phyloP scores from a whole-genome alignment of 352 stramenopile genomes.

The Hyaloperonospora arabidopsidis region DNA sequence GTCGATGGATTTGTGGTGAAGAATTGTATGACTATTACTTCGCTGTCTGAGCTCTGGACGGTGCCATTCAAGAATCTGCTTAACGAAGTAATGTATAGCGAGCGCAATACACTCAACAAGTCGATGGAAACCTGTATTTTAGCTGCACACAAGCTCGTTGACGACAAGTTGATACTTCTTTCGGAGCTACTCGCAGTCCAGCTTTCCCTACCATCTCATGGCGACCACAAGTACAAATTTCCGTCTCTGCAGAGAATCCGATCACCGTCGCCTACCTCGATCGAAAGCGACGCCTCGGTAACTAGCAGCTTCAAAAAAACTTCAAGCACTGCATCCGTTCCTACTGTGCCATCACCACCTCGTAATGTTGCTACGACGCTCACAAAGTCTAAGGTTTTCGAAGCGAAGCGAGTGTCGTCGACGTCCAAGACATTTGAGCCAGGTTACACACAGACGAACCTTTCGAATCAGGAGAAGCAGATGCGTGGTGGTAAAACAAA shows the following conservation, averaged over 20 bases:
- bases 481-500: conserved; percentile 53
- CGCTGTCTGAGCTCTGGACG: no score
- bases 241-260: conserved; percentile 19
- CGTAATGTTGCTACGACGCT: conserved; percentile 10
- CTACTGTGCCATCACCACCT: conserved; percentile 1
- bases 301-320: conserved; percentile 25
- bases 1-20: not conserved
- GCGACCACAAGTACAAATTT: conserved; percentile 9
- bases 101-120: conserved; percentile 6
- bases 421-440: conserved; percentile 15
- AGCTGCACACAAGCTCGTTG: not conserved
- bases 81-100: conserved; percentile 9
- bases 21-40: conserved; percentile 11
- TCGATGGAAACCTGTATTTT: conserved; percentile 13
- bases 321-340: conserved; percentile 9
- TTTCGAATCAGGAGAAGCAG: conserved; percentile 46
- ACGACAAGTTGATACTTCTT: conserved; percentile 1
- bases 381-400: conserved; percentile 4
- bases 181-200: conserved; percentile 13
- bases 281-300: conserved; percentile 19
- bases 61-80: conserved; percentile 27
- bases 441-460: conserved; percentile 38
- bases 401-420: conserved; percentile 32
- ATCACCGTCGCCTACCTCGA: conserved; percentile 14
- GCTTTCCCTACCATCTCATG: conserved; percentile 1